Conservation (phyloP, 2,329 filamentous ascomycete genomes). For the Incumbomyces lentus region DNA sequence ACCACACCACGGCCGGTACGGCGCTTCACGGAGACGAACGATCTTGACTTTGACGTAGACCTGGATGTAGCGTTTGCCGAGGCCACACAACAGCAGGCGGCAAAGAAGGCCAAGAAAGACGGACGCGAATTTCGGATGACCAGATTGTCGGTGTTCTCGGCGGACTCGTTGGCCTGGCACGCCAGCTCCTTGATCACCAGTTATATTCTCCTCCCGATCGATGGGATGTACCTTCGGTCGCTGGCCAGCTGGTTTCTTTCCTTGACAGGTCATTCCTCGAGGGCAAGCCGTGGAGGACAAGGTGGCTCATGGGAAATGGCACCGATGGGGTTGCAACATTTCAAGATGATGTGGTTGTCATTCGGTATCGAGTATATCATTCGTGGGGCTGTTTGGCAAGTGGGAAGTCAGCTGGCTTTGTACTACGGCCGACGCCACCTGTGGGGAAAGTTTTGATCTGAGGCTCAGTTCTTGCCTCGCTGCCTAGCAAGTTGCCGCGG, state of each 20-base stretch:
- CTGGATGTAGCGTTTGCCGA: not conserved
- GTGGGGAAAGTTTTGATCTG: slow-evolving; percentile 3
- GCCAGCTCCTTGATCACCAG: slow-evolving; percentile 29
- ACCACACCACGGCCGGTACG: slow-evolving; percentile 13
- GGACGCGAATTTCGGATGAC: slow-evolving; percentile 28
- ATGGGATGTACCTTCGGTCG: slow-evolving; percentile 31
- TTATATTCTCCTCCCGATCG: slow-evolving; percentile 31
- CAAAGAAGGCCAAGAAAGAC: not conserved
- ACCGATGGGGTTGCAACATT: not conserved
- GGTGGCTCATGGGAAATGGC: not conserved
- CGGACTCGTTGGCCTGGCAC: slow-evolving; percentile 33
- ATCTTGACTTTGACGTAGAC: slow-evolving; percentile 10
- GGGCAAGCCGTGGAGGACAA: too few species aligned
- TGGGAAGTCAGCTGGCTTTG: not conserved
- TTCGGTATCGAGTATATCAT: slow-evolving; percentile 3
- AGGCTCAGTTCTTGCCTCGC: too few species aligned
- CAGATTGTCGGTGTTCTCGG: slow-evolving; percentile 32
- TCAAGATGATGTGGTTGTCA: not conserved
- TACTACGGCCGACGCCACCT: slow-evolving; percentile 1
- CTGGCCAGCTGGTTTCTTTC: slow-evolving; percentile 27
- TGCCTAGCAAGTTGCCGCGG: too few species aligned
- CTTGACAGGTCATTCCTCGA: not conserved
- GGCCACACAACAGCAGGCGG: not conserved
- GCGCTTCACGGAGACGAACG: slow-evolving; percentile 14
- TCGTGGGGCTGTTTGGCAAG: slow-evolving; percentile 4